A percentile compares a stretch with the other conserved stretches of the same genome.
Evolutionary conservation across 768 basidiomycete genomes (phyloP).

Genomic region (Hypholoma sublateritium): DNA sequence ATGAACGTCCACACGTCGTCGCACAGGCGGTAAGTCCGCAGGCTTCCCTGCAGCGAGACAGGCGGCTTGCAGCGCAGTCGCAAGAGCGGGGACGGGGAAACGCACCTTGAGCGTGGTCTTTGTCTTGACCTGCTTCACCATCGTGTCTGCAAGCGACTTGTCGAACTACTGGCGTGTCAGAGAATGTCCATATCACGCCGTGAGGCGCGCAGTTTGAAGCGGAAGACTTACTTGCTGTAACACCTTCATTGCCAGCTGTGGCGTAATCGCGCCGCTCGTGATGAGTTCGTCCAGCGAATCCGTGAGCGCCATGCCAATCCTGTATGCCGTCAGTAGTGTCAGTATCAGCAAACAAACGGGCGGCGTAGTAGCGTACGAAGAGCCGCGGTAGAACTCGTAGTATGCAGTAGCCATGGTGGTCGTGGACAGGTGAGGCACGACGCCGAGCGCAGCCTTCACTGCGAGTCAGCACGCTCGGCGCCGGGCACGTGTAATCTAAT

Average conservation of each 20-base stretch:
- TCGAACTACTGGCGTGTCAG: constrained; percentile 67
- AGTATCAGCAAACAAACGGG: neutral
- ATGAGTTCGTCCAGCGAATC: constrained; percentile 99
- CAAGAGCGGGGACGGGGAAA: neutral
- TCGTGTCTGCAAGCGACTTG: constrained; percentile 89
- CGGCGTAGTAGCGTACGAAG: constrained; percentile 61
- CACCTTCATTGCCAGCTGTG: constrained; percentile 99
- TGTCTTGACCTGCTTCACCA: constrained; percentile 91
- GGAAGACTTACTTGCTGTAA: constrained; percentile 75
- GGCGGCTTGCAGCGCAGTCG: neutral
- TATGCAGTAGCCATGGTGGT: constrained; percentile 73
- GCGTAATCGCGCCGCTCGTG: constrained; percentile 93
- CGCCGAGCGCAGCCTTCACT: neutral
- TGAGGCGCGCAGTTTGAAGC: neutral
- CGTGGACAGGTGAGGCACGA: neutral
- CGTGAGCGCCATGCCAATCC: constrained; percentile 95
- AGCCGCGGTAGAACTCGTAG: constrained; percentile 92
- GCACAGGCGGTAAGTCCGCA: constrained; percentile 89
- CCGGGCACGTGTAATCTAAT: neutral
- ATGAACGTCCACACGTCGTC: constrained; percentile 99
- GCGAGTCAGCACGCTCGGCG: neutral
- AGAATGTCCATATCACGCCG: neutral
- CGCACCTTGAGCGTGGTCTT: constrained; percentile 91
- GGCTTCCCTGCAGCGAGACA: constrained; percentile 61
- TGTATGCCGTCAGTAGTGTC: constrained; percentile 27